Evolutionary conservation across 129 eudicot genomes (phyloP).

Genomic region (Lactuca sativa): DNA sequence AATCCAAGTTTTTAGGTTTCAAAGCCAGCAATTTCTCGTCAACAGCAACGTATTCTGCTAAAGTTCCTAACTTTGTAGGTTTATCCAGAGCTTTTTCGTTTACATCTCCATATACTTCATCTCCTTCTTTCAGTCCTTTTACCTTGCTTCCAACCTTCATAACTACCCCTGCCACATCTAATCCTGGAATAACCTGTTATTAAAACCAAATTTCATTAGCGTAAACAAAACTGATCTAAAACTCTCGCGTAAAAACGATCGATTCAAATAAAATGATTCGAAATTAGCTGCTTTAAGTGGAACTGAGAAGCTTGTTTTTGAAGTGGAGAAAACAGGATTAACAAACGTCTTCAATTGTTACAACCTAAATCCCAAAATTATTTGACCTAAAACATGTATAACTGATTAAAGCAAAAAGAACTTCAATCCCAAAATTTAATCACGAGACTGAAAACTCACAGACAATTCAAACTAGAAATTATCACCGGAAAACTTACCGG

Average conservation of each 20-base stretch:
- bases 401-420: background rate
- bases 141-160: slow-evolving; percentile 87
- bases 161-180: slow-evolving; percentile 85
- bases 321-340: background rate
- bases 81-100: slow-evolving; percentile 56
- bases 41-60: slow-evolving; percentile 84
- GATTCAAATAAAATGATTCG: background rate
- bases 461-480: background rate
- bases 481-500: slow-evolving; percentile 48
- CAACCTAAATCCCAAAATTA: background rate
- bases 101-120: slow-evolving; percentile 79
- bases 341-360: background rate
- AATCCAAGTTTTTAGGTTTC: slow-evolving; percentile 68
- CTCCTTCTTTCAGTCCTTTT: slow-evolving; percentile 77
- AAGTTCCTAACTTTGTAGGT: slow-evolving; percentile 72
- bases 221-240: background rate
- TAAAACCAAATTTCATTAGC: slow-evolving; percentile 9
- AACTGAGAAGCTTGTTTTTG: background rate
- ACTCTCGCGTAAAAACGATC: background rate
- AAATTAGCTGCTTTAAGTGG: background rate
- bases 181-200: slow-evolving; percentile 76
- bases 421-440: slow-evolving; percentile 5
- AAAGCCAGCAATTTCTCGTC: slow-evolving; percentile 76
- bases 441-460: slow-evolving; percentile 1
- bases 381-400: background rate